Evolutionary conservation across 129 eudicot genomes (phyloP).

Genomic region (Smallanthus sonchifolius): DNA sequence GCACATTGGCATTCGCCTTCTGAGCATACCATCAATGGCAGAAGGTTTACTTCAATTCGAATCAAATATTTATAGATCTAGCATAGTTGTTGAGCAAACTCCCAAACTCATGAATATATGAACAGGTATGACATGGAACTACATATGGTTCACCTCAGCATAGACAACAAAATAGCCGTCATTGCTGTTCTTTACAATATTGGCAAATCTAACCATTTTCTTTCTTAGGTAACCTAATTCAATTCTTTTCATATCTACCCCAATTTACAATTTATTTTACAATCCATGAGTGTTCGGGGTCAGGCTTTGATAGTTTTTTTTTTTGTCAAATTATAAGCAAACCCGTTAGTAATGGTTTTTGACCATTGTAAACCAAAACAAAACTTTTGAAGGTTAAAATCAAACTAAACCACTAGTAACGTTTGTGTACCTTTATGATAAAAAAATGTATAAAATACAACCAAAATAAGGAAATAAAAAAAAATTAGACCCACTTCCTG

Average conservation of each 20-base stretch:
- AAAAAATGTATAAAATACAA: too few species aligned
- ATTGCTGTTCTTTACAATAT: slow-evolving; percentile 40
- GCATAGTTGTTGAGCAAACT: background rate
- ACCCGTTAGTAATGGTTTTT: too few species aligned
- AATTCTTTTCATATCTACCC: background rate
- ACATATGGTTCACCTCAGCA: slow-evolving; percentile 47
- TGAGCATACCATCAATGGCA: slow-evolving; percentile 53
- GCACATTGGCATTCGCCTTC: slow-evolving; percentile 65
- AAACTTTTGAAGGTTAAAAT: too few species aligned
- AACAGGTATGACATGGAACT: slow-evolving; percentile 52
- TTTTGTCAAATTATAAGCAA: background rate
- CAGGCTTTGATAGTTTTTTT: too few species aligned
- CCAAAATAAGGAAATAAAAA: too few species aligned
- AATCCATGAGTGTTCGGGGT: too few species aligned
- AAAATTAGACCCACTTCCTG: too few species aligned
- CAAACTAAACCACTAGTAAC: too few species aligned
- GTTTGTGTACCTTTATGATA: too few species aligned
- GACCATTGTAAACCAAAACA: too few species aligned
- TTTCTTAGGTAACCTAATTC: slow-evolving; percentile 29
- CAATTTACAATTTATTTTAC: too few species aligned
- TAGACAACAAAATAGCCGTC: slow-evolving; percentile 39
- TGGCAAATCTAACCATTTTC: slow-evolving; percentile 45
- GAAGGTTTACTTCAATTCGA: slow-evolving; percentile 22
- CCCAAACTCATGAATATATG: background rate
- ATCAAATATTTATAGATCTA: background rate